Conservation (phyloP, 1,139 yeast genomes). For the Saccharomyces hybrid region DNA sequence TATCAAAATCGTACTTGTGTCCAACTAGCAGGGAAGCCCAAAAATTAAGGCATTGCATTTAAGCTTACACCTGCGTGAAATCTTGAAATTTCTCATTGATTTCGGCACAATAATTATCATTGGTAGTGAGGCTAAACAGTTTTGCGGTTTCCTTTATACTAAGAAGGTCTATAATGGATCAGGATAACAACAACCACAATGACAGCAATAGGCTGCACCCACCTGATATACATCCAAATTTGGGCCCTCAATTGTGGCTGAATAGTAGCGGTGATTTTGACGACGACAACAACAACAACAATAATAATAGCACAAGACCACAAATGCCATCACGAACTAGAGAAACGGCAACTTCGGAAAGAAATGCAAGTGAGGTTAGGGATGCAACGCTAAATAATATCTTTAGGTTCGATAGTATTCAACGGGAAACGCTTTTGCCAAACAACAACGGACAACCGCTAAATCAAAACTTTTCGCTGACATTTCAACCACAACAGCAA, state of each 20-base stretch:
- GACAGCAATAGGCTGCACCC: neutral
- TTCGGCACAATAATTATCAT: neutral
- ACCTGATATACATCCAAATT: neutral
- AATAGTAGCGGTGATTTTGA: neutral
- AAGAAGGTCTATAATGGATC: neutral
- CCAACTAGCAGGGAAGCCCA: neutral
- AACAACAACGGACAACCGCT: neutral
- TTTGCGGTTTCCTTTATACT: neutral
- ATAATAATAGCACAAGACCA: neutral
- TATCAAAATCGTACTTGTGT: neutral
- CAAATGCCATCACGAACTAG: neutral
- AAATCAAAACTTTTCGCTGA: neutral
- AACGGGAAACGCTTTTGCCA: neutral
- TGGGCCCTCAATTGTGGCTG: neutral
- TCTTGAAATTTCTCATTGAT: neutral
- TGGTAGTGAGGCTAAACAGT: neutral
- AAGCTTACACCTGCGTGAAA: neutral
- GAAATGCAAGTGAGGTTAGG: neutral
- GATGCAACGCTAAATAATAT: neutral
- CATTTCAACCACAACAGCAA: neutral
- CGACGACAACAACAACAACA: neutral
- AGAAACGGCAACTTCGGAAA: neutral
- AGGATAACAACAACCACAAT: neutral
- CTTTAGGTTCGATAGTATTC: neutral
- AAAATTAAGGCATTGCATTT: neutral